Conservation (phyloP, 768 basidiomycete species). For the Ramaria sp. region DNA sequence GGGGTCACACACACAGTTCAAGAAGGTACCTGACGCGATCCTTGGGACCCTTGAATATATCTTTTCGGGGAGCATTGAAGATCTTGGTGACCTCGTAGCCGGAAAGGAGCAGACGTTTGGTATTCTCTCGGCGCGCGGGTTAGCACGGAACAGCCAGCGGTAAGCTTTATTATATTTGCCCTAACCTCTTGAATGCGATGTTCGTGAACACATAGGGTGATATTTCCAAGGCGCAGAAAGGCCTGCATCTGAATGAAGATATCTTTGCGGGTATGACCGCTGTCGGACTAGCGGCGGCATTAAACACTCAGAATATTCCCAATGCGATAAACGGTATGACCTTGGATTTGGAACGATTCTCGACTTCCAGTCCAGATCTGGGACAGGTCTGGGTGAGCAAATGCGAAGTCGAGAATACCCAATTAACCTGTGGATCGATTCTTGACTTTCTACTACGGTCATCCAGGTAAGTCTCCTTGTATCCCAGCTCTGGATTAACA, state of each 20-base stretch:
- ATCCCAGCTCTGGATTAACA: not conserved
- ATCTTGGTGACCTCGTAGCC: constrained; percentile 96
- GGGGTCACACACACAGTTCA: constrained; percentile 92
- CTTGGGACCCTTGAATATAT: constrained; percentile 99
- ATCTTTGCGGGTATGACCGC: constrained; percentile 99
- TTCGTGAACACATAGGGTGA: constrained; percentile 99
- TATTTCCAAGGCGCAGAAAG: constrained; percentile 98
- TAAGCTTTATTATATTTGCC: constrained; percentile 97
- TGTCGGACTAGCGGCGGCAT: constrained; percentile 93
- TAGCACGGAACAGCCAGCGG: constrained; percentile 98
- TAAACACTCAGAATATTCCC: constrained; percentile 99
- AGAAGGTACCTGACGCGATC: constrained; percentile 86
- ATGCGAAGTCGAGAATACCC: constrained; percentile 98
- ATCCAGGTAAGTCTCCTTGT: constrained; percentile 44
- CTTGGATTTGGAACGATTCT: constrained; percentile 98
- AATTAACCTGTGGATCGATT: constrained; percentile 97
- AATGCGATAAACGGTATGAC: constrained; percentile 98
- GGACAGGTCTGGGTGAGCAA: constrained; percentile 99
- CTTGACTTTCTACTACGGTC: constrained; percentile 98
- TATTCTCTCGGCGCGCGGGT: constrained; percentile 89
- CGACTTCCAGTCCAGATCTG: constrained; percentile 99
- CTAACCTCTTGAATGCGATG: constrained; percentile 95
- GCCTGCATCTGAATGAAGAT: constrained; percentile 97
- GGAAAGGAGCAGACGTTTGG: constrained; percentile 99
- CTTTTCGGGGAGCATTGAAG: constrained; percentile 99